These are phyloP conservation scores for Clarireedia monteithiana DNA, from an alignment of 2,329 filamentous ascomycete species.

Conservation along the genomic window DNA sequence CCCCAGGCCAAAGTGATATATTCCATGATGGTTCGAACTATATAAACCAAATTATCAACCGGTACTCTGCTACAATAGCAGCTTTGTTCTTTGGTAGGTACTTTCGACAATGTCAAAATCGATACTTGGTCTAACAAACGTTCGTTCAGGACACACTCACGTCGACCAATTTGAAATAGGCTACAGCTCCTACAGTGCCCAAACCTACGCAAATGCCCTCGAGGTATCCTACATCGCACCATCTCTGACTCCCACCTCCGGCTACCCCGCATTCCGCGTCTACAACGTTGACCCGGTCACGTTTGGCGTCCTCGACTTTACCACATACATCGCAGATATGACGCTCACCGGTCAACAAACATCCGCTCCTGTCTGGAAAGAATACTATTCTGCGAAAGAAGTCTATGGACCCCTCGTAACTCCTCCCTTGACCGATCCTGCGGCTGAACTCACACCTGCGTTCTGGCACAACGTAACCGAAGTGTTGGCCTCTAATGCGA, in stretches of 20 bases:
- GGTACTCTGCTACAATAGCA: conserved; percentile 26
- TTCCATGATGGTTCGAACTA: conserved; percentile 32
- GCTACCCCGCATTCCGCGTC: conserved; percentile 29
- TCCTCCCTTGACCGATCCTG: conserved; percentile 34
- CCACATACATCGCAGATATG: conserved; percentile 26
- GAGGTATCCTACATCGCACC: conserved; percentile 28
- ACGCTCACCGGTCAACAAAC: conserved; percentile 19
- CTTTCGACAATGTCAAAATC: too few species aligned
- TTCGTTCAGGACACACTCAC: conserved; percentile 26
- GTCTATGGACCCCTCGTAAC: conserved; percentile 29
- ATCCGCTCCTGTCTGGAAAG: conserved; percentile 24
- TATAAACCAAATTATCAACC: conserved; percentile 28
- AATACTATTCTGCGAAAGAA: conserved; percentile 27
- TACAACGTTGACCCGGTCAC: conserved; percentile 29
- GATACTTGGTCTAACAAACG: not conserved
- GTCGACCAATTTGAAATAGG: conserved; percentile 29
- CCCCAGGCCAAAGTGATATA: conserved; percentile 30
- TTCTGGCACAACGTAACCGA: conserved; percentile 53
- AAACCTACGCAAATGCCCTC: conserved; percentile 21
- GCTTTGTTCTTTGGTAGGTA: conserved; percentile 26
- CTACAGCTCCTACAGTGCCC: conserved; percentile 25
- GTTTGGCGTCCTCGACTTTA: conserved; percentile 28
- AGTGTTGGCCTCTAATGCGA: conserved; percentile 36
- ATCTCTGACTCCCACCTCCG: conserved; percentile 28
- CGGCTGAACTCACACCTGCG: conserved; percentile 42